Evolutionary conservation across 306 rosid genomes (phyloP).

Genomic region (Castanea sativa): DNA sequence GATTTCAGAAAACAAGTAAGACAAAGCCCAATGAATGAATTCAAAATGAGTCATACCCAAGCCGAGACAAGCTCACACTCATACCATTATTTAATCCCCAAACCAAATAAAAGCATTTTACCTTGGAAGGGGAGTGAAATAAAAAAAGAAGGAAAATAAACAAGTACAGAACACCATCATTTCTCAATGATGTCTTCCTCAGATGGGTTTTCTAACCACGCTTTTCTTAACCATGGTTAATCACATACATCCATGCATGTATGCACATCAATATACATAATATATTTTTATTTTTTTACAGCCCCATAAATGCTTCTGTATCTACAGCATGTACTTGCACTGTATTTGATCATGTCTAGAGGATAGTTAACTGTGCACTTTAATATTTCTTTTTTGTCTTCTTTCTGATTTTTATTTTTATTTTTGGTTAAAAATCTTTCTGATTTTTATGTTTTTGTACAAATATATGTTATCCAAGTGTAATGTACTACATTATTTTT

Average conservation of each 20-base stretch:
- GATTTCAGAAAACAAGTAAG: conserved; percentile 75
- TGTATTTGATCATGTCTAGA: conserved; percentile 32
- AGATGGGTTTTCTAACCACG: conserved; percentile 44
- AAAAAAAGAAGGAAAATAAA: conserved; percentile 13
- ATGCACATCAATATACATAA: neutral
- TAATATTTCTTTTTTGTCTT: conserved; percentile 1
- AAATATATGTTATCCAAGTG: neutral
- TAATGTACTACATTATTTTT: neutral
- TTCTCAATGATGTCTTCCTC: conserved; percentile 77
- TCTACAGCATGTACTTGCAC: conserved; percentile 37
- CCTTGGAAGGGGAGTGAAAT: conserved; percentile 6
- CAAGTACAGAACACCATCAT: conserved; percentile 84
- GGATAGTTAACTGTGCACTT: neutral
- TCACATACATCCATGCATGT: conserved; percentile 45
- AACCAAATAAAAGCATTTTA: neutral
- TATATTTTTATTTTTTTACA: neutral
- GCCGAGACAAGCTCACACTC: conserved; percentile 45
- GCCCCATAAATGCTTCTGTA: conserved; percentile 47
- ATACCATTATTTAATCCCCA: conserved; percentile 8
- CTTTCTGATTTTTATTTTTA: neutral
- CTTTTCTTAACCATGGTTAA: conserved; percentile 61
- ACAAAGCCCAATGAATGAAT: conserved; percentile 58
- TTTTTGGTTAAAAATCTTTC: neutral
- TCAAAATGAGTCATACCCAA: conserved; percentile 51
- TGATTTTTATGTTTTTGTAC: neutral